Percentiles rank a stretch among this genome's conserved stretches.
Evolutionary conservation across 805 yeast species (phyloP).

Genomic region (Pichia membranifaciens): DNA sequence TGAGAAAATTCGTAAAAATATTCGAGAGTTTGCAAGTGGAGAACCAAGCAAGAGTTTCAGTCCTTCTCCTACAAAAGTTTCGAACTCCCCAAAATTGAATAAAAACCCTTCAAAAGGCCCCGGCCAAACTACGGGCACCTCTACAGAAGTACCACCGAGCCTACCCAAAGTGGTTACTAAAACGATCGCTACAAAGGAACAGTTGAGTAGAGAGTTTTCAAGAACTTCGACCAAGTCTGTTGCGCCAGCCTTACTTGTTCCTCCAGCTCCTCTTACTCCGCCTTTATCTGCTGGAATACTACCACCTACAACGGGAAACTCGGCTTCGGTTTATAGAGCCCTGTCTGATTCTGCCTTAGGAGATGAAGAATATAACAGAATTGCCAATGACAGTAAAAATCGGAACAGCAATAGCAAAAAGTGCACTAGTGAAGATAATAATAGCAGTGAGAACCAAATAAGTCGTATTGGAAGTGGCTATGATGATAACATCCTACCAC

Average conservation of each 20-base stretch:
- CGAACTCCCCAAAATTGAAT: not conserved
- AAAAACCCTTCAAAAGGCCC: not conserved
- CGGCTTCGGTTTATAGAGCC: not conserved
- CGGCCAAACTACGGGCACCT: not conserved
- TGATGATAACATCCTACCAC: conserved; percentile 6
- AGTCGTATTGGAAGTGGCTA: not conserved
- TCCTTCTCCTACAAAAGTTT: not conserved
- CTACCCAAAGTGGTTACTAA: conserved; percentile 4
- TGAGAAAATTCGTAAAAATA: not conserved
- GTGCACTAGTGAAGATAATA: not conserved
- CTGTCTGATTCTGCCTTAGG: not conserved
- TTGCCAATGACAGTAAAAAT: not conserved
- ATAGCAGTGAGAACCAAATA: not conserved
- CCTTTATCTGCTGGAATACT: not conserved
- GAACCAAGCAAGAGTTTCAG: conserved; percentile 1
- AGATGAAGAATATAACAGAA: not conserved
- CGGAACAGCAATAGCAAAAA: not conserved
- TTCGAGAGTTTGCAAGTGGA: not conserved
- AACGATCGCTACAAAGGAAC: conserved; percentile 14
- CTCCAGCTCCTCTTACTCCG: not conserved
- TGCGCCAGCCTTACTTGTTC: not conserved
- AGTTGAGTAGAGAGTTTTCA: conserved; percentile 11
- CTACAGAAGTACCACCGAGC: not conserved
- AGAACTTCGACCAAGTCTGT: not conserved
- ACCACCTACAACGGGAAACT: not conserved